These are phyloP conservation scores for Penicillium glabrum DNA, from an alignment of 2,329 filamentous ascomycete genomes.

Conservation along the genomic window DNA sequence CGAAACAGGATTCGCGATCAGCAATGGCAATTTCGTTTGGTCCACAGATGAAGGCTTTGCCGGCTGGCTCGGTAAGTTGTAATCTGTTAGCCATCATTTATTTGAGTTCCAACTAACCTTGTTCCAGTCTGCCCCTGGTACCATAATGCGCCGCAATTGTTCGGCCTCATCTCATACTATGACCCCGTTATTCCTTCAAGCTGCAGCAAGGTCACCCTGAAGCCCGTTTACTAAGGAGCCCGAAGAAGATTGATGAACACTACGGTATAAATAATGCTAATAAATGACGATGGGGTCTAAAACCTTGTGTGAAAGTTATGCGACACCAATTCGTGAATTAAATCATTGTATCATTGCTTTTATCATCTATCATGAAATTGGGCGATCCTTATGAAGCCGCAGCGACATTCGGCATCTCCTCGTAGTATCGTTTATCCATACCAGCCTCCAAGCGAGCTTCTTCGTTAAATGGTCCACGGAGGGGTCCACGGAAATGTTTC, in stretches of 20 bases:
- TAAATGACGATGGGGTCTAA: background rate
- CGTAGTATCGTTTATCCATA: conserved; percentile 47
- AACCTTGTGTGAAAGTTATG: background rate
- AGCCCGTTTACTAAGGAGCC: conserved; percentile 11
- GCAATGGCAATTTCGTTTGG: conserved; percentile 28
- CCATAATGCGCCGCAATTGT: conserved; percentile 41
- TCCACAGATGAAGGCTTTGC: conserved; percentile 32
- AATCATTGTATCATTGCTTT: conserved; percentile 4
- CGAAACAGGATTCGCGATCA: conserved; percentile 31
- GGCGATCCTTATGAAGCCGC: conserved; percentile 7
- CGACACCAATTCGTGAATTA: background rate
- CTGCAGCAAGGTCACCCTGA: conserved; percentile 36
- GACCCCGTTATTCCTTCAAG: conserved; percentile 27
- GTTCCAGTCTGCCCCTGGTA: conserved; percentile 41
- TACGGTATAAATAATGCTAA: background rate
- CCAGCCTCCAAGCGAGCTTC: conserved; percentile 47
- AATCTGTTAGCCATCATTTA: background rate
- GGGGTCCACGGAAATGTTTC: conserved; percentile 43
- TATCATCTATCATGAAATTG: conserved; percentile 14
- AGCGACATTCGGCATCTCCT: conserved; percentile 20
- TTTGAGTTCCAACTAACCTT: background rate
- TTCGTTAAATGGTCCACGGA: conserved; percentile 48
- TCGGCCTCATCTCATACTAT: conserved; percentile 33
- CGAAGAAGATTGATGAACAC: background rate
- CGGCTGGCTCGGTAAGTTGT: conserved; percentile 42